These are phyloP conservation scores for Pseudognaphalium luteoalbum DNA, from an alignment of 129 eudicot species.

Conservation along the genomic window DNA sequence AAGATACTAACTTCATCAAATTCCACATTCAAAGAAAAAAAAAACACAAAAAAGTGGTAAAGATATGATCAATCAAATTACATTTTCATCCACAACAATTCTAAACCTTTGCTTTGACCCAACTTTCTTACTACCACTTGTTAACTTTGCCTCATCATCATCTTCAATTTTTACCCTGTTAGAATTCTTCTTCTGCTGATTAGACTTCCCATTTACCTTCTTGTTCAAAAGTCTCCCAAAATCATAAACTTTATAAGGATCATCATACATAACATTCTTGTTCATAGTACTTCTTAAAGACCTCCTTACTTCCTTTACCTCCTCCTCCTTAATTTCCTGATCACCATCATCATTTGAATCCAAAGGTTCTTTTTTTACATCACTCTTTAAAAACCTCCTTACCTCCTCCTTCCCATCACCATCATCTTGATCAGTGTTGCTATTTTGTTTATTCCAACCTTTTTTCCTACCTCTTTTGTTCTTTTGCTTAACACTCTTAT, in stretches of 20 bases:
- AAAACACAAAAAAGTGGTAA: too few relatives aligned
- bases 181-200: background rate
- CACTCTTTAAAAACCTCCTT: background rate
- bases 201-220: background rate
- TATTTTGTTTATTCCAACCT: background rate
- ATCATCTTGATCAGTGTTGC: too few relatives aligned
- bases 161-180: background rate
- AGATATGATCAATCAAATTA: background rate
- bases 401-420: background rate
- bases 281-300: background rate
- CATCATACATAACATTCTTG: background rate
- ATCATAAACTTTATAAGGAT: background rate
- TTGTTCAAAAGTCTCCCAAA: background rate
- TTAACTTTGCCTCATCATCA: background rate
- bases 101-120: background rate
- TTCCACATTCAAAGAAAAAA: too few relatives aligned
- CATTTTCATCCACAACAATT: constrained; percentile 1
- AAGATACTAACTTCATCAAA: background rate
- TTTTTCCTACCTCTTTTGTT: too few relatives aligned
- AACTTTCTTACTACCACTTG: background rate
- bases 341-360: too few relatives aligned
- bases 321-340: too few relatives aligned
- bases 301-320: background rate
- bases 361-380: too few relatives aligned
- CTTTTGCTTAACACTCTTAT: background rate